These are phyloP conservation scores for Sporormia fimetaria DNA, from an alignment of 495 filamentous ascomycete species.

Conservation along the genomic window DNA sequence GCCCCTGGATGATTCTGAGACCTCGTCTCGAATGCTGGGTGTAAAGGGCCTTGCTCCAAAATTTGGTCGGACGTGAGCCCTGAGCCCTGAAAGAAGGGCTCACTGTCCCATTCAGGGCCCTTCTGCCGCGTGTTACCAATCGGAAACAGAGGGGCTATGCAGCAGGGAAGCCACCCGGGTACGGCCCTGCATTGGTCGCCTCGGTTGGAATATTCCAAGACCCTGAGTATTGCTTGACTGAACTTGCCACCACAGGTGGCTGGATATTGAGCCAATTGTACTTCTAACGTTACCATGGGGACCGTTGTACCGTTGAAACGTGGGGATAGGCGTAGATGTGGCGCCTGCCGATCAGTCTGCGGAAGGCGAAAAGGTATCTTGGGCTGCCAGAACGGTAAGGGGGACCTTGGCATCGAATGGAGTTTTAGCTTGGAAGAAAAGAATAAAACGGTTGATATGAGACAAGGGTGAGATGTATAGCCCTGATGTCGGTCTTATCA, in stretches of 20 bases:
- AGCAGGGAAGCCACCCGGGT: slow-evolving; percentile 11
- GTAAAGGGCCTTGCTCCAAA: neutral
- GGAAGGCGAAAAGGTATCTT: neutral
- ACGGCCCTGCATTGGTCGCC: slow-evolving; percentile 13
- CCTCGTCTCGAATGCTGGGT: neutral
- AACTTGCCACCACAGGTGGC: too few species aligned
- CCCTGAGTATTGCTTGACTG: neutral
- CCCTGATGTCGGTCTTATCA: too few species aligned
- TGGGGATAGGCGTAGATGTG: slow-evolving; percentile 1
- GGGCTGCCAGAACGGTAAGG: too few species aligned
- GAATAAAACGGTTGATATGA: too few species aligned
- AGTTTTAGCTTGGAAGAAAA: too few species aligned
- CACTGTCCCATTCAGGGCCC: too few species aligned
- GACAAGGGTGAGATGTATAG: too few species aligned
- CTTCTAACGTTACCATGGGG: too few species aligned
- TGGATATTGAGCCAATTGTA: too few species aligned
- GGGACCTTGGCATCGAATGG: too few species aligned
- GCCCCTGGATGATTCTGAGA: too few species aligned
- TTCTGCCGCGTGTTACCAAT: slow-evolving; percentile 21
- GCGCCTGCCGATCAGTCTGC: neutral
- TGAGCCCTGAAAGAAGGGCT: too few species aligned
- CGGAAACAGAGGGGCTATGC: slow-evolving; percentile 12
- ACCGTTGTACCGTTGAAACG: slow-evolving; percentile 23
- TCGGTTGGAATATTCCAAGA: neutral
- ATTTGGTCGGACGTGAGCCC: slow-evolving; percentile 3